These are phyloP conservation scores for Colletotrichum gloeosporioides DNA, from an alignment of 2,329 filamentous ascomycete species.

Conservation along the genomic window DNA sequence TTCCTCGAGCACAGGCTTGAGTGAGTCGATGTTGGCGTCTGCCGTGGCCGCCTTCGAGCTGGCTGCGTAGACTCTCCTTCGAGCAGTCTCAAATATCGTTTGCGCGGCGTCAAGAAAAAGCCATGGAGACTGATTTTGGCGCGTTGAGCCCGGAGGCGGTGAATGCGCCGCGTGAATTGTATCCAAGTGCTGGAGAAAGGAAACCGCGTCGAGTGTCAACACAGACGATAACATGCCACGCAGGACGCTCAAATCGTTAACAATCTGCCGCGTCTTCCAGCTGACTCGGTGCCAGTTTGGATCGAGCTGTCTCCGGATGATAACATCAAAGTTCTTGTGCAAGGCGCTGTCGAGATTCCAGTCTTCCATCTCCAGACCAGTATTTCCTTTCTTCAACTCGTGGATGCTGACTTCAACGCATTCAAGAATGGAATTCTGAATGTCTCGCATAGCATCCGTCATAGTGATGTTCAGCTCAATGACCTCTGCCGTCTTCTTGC, in stretches of 20 bases:
- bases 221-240: conserved; percentile 82
- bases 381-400: conserved; percentile 90
- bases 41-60: conserved; percentile 52
- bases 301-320: conserved; percentile 87
- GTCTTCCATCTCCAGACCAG: conserved; percentile 91
- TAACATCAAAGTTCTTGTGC: conserved; percentile 89
- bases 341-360: conserved; percentile 95
- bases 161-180: conserved; percentile 92
- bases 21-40: conserved; percentile 59
- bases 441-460: conserved; percentile 91
- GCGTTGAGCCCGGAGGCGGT: conserved; percentile 84
- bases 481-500: conserved; percentile 91
- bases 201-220: conserved; percentile 86
- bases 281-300: conserved; percentile 97
- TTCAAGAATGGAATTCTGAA: conserved; percentile 93
- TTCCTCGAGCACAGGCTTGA: conserved; percentile 87
- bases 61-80: conserved; percentile 83
- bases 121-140: conserved; percentile 93
- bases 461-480: conserved; percentile 96
- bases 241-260: conserved; percentile 84
- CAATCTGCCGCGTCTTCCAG: conserved; percentile 94
- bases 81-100: conserved; percentile 90
- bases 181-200: conserved; percentile 91
- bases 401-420: conserved; percentile 95
- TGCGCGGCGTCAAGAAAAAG: conserved; percentile 94